Conservation (phyloP, 768 basidiomycete species). For the Crepidotus variabilis region DNA sequence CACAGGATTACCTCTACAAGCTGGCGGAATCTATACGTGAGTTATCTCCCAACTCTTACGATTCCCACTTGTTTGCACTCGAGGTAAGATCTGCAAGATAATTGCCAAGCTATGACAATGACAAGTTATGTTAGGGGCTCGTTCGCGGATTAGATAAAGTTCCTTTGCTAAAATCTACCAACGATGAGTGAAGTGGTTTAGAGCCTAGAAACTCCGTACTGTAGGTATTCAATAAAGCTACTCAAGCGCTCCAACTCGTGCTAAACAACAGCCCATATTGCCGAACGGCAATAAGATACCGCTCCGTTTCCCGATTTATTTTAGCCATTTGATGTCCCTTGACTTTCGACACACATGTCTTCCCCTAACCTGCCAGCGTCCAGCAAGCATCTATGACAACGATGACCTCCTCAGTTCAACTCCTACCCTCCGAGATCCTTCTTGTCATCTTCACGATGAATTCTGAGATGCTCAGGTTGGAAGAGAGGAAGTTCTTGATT, state of each 20-base stretch:
- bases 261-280: no score
- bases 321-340: no score
- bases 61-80: conserved; percentile 72
- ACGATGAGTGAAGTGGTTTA: no score
- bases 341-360: no score
- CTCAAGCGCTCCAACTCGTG: no score
- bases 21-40: conserved; percentile 70
- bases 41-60: conserved; percentile 70
- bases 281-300: no score
- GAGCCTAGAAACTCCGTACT: no score
- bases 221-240: no score
- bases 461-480: neutral
- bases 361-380: no score
- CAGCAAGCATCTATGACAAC: neutral
- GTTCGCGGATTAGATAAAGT: neutral
- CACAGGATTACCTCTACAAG: conserved; percentile 82
- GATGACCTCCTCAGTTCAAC: neutral
- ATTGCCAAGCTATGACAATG: neutral
- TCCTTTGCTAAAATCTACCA: no score
- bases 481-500: neutral
- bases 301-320: no score
- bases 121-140: neutral
- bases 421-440: neutral
- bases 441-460: neutral
- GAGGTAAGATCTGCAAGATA: conserved; percentile 50